These are phyloP conservation scores for Psidium guajava DNA, from an alignment of 345 rosid genomes.

Conservation along the genomic window DNA sequence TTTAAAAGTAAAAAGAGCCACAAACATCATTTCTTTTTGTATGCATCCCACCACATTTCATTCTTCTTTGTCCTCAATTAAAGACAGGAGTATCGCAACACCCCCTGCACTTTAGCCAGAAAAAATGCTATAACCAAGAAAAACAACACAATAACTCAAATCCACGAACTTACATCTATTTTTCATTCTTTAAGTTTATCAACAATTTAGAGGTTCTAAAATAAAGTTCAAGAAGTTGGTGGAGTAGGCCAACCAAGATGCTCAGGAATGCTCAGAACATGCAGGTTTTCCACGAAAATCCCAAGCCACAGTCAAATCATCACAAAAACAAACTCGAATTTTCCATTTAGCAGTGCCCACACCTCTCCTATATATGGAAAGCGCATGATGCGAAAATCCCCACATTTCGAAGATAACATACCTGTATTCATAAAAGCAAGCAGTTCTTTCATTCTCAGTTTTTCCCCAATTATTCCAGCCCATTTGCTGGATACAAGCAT, in stretches of 20 bases:
- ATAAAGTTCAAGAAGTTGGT: not conserved
- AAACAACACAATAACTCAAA: not conserved
- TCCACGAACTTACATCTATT: not conserved
- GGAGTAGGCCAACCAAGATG: not conserved
- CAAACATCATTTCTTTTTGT: not conserved
- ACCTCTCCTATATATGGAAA: not conserved
- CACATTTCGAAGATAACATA: constrained; percentile 2
- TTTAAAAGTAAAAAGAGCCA: not conserved
- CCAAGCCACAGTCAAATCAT: not conserved
- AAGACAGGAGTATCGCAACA: not conserved
- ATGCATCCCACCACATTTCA: not conserved
- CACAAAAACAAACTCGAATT: not conserved
- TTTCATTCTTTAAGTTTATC: not conserved
- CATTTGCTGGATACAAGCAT: constrained; percentile 44
- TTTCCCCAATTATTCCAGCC: constrained; percentile 98
- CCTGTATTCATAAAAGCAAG: constrained; percentile 97
- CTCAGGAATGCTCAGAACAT: not conserved
- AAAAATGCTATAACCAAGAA: not conserved
- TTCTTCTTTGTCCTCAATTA: not conserved
- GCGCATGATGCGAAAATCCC: not conserved
- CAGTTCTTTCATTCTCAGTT: constrained; percentile 80
- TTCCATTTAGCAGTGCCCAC: not conserved
- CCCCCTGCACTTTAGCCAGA: not conserved
- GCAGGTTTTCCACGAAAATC: not conserved
- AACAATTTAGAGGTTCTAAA: not conserved